Evolutionary conservation across 164 flowering plant species (phyloP).

Genomic region (Akebia trifoliata): DNA sequence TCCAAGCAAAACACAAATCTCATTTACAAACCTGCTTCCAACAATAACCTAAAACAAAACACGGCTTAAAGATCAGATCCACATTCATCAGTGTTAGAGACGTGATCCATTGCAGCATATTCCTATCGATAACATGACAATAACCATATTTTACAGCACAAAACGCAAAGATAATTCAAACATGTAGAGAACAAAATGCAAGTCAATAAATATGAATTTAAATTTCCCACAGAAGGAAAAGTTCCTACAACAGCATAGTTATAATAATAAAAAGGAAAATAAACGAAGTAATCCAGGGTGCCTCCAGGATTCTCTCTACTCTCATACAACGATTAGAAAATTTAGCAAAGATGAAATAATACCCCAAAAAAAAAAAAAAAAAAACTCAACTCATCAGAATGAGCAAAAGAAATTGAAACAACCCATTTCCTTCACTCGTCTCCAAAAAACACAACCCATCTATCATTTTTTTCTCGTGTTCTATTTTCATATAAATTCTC

Average conservation of each 20-base stretch:
- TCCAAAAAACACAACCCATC: neutral
- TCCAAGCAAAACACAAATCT: neutral
- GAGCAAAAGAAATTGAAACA: slow-evolving; percentile 7
- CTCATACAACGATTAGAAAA: neutral
- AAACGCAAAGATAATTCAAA: neutral
- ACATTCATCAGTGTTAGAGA: neutral
- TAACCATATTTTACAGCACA: neutral
- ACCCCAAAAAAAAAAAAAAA: neutral
- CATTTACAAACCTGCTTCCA: neutral
- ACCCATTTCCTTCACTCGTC: slow-evolving; percentile 3
- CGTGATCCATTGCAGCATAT: neutral
- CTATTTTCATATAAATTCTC: neutral
- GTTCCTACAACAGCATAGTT: slow-evolving; percentile 6
- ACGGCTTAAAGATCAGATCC: neutral
- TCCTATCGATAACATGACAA: neutral
- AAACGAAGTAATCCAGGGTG: neutral
- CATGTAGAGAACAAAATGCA: neutral
- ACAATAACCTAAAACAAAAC: neutral
- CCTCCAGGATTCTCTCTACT: slow-evolving; percentile 5
- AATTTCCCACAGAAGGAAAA: neutral
- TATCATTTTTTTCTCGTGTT: neutral
- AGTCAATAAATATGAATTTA: neutral
- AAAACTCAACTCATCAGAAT: neutral
- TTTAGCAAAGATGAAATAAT: neutral
- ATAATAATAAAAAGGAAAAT: slow-evolving; percentile 1